phyloP scores from a whole-genome alignment of 1,139 yeast species.

The Geotrichum reessii region DNA sequence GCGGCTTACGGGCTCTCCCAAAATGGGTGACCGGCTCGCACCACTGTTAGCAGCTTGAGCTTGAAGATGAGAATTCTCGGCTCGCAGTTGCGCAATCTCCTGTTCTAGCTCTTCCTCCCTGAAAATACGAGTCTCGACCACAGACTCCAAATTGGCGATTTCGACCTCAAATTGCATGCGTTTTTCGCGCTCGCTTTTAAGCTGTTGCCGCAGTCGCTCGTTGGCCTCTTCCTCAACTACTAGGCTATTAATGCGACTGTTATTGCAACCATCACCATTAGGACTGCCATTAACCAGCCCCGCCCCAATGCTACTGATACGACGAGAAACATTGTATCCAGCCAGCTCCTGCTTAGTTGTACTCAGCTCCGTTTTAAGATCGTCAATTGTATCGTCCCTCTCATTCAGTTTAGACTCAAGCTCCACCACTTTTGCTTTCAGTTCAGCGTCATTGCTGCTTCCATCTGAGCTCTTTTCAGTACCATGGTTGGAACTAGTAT shows the following conservation, averaged over 20 bases:
- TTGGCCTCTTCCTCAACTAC: neutral
- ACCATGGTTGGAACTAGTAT: conserved; percentile 16
- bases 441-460: conserved; percentile 10
- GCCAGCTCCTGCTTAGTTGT: conserved; percentile 22
- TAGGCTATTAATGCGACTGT: neutral
- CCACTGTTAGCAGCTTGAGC: no score
- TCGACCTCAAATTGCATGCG: conserved; percentile 13
- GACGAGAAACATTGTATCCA: neutral
- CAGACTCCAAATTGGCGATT: conserved; percentile 11
- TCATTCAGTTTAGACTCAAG: conserved; percentile 34
- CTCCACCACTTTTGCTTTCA: conserved; percentile 30
- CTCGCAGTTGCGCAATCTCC: conserved; percentile 6
- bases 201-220: conserved; percentile 9
- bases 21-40: no score
- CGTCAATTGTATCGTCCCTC: conserved; percentile 31
- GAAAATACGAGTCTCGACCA: conserved; percentile 16
- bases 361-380: conserved; percentile 29
- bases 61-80: neutral
- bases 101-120: conserved; percentile 16
- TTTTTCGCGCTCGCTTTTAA: conserved; percentile 10
- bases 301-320: neutral
- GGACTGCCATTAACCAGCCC: neutral
- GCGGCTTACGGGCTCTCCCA: neutral
- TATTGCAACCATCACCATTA: neutral
- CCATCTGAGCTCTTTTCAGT: neutral